A percentile compares a stretch with the other conserved stretches of the same genome.
phyloP scores from a whole-genome alignment of 2,329 filamentous ascomycete species.

The Fusarium sulawesiense region DNA sequence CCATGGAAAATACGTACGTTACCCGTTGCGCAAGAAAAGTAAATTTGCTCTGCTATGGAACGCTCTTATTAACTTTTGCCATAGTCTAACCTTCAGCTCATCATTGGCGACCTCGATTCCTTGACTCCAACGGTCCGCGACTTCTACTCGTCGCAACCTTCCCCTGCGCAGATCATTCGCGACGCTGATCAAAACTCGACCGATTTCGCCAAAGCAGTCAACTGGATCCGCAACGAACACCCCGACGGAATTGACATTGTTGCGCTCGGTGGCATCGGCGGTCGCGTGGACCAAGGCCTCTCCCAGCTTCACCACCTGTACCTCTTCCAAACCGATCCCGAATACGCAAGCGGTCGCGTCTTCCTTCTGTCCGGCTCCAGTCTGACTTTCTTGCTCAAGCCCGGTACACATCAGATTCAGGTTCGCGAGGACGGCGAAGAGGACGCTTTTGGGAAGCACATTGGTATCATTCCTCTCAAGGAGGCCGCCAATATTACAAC shows the following conservation, averaged over 20 bases:
- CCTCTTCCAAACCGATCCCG: constrained; percentile 65
- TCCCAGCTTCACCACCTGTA: constrained; percentile 90
- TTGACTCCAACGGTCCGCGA: constrained; percentile 69
- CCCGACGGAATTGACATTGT: constrained; percentile 70
- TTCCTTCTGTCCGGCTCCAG: constrained; percentile 86
- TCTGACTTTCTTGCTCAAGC: constrained; percentile 82
- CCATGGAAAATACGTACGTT: constrained; percentile 57
- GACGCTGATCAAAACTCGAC: constrained; percentile 88
- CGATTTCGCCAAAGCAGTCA: constrained; percentile 87
- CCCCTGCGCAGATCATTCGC: constrained; percentile 69
- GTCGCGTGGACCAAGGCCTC: constrained; percentile 91
- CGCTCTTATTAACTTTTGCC: constrained; percentile 8
- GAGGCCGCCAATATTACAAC: constrained; percentile 84
- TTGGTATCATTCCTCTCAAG: constrained; percentile 87
- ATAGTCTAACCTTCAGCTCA: constrained; percentile 72
- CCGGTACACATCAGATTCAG: constrained; percentile 74
- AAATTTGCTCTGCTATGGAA: neutral
- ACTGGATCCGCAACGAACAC: constrained; percentile 62
- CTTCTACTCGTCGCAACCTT: constrained; percentile 71
- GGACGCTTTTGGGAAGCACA: constrained; percentile 76
- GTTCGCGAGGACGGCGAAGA: constrained; percentile 64
- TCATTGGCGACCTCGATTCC: constrained; percentile 94
- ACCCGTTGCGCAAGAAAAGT: neutral
- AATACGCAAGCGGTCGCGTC: constrained; percentile 67
- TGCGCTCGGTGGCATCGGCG: constrained; percentile 85